Percentiles rank a stretch among this genome's conserved stretches.
These are phyloP conservation scores for Backusella morwellensis DNA, from an alignment of 192 early-diverging fungal genomes.

Conservation along the genomic window DNA sequence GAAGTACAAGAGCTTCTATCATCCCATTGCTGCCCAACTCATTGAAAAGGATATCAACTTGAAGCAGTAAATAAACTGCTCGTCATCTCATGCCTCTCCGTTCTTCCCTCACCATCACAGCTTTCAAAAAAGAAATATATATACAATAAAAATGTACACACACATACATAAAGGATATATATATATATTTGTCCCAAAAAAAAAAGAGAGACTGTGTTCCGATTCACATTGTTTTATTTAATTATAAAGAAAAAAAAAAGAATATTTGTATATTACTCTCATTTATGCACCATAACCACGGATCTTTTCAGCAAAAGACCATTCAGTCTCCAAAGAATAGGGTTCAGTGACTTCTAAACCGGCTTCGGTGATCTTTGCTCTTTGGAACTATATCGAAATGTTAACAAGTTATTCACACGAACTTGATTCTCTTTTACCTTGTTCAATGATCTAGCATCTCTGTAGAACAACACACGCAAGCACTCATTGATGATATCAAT, in stretches of 20 bases:
- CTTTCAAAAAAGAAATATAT: background rate
- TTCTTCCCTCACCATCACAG: background rate
- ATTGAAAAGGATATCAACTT: slow-evolving; percentile 76
- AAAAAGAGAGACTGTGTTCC: background rate
- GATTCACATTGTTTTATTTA: background rate
- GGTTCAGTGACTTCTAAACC: slow-evolving; percentile 88
- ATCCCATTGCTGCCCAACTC: slow-evolving; percentile 89
- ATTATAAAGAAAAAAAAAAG: background rate
- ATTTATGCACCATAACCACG: slow-evolving; percentile 72
- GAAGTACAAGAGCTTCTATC: slow-evolving; percentile 79
- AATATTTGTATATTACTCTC: background rate
- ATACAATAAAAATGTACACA: background rate
- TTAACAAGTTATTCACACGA: background rate
- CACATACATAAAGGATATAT: background rate
- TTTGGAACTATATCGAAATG: slow-evolving; percentile 65
- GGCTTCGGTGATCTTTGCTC: slow-evolving; percentile 81
- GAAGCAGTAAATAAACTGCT: background rate
- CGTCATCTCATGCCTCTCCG: background rate
- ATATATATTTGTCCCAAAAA: background rate
- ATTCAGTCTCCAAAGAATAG: slow-evolving; percentile 85
- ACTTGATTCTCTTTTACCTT: slow-evolving; percentile 50
- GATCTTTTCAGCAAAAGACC: slow-evolving; percentile 83
- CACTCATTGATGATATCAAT: slow-evolving; percentile 79
- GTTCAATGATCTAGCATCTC: slow-evolving; percentile 92
- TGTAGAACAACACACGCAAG: slow-evolving; percentile 93